Base-by-base conservation (phyloP, 2,329 filamentous ascomycete genomes). In the Byssothecium circinans region DNA sequence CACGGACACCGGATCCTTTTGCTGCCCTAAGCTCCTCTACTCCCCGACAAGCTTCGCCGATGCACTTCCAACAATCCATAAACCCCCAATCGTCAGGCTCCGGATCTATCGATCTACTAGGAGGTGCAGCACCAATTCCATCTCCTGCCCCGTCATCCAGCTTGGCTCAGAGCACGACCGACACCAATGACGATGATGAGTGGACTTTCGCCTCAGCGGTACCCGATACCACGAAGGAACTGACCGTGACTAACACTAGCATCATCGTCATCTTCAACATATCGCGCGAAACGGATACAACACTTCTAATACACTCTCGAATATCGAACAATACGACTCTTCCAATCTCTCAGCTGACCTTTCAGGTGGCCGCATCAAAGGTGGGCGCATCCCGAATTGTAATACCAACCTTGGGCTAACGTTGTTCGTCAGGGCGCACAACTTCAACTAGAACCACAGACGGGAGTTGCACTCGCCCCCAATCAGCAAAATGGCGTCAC, bases 341-440 rank as follows among this genome's bases (percentile, higher is more conserved):
- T 61, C 81, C 83, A 0, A 80, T 99, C 18, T 81, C 81, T 2
- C 88, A 95, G 54, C 76, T 99, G 23, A 91, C 92, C 49, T 95
- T 96, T 64, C 89, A 96, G 70, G 80, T 95, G 32, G 94, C 94
- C 2, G 92, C 96, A 23, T 94, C 92, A 50, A 97, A 92, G 82
- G 91, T 95, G 57, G 48, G 54, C 25, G 23, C 8, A 5, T 22
- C 12, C 4, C 49, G 52, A 49, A 14, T 41, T 25, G 25, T 10
- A 18, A n/a, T 25, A 18, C 14, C n/a, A 17, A 14, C 15, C 10
- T 3, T 15, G 32, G n/a, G 1, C 20, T 18, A 37, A 6, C 20
- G 53, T 63, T 48, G 64, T 47, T 30, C 17, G 30, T 6, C 60
- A 95, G 90, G 87, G 86, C 52, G 94, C 87, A 67, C 85, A 87